Percentiles rank a stretch among this genome's conserved stretches.
Conservation (phyloP, 2,329 filamentous ascomycete genomes). For the Penicillium rolfsii region DNA sequence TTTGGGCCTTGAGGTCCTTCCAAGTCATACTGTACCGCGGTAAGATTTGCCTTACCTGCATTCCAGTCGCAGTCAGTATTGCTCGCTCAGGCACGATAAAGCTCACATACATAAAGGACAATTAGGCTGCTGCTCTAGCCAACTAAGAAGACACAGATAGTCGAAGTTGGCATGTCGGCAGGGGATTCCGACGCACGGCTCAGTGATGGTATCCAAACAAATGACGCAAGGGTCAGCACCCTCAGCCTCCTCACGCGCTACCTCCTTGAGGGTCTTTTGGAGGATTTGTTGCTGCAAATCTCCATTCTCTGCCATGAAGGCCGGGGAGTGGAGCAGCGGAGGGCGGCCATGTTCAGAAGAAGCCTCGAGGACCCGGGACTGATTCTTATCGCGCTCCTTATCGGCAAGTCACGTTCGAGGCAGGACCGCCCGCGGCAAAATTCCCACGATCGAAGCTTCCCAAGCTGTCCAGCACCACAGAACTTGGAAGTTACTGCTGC, state of each 20-base stretch:
- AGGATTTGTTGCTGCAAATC: constrained; percentile 49
- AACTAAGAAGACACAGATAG: constrained; percentile 79
- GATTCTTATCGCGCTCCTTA: constrained; percentile 1
- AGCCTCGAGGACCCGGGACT: neutral
- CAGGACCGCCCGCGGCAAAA: constrained; percentile 25
- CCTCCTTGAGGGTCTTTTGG: constrained; percentile 51
- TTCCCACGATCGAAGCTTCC: constrained; percentile 7
- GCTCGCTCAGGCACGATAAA: neutral
- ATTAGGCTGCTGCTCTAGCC: constrained; percentile 71
- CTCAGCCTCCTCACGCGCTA: constrained; percentile 39
- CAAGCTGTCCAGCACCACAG: neutral
- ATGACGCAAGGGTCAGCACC: constrained; percentile 72
- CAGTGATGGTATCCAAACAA: constrained; percentile 76
- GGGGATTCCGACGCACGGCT: constrained; percentile 71
- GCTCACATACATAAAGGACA: constrained; percentile 75
- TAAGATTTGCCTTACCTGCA: constrained; percentile 56
- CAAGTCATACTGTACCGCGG: constrained; percentile 68
- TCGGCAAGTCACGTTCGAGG: constrained; percentile 17
- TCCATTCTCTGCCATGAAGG: constrained; percentile 45
- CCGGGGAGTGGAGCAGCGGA: constrained; percentile 4
- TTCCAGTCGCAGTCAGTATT: constrained; percentile 1
- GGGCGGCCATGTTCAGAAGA: neutral
- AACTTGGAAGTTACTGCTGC: constrained; percentile 3
- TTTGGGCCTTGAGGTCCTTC: constrained; percentile 58
- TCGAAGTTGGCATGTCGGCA: constrained; percentile 84